phyloP scores from a whole-genome alignment of 1,284 basidiomycete genomes.

The Takashimella tepidaria region DNA sequence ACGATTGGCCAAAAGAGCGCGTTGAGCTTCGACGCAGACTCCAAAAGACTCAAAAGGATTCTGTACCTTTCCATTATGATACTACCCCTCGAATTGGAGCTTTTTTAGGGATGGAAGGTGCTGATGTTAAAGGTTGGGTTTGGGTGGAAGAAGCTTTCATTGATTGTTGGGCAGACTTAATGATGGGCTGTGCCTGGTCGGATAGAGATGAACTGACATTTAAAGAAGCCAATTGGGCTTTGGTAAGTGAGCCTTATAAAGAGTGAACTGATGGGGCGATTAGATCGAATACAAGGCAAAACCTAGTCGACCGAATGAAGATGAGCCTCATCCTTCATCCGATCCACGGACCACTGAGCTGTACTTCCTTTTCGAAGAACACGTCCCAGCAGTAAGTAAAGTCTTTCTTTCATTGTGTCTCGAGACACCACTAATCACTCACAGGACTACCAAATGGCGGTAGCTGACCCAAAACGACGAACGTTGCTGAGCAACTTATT shows the following conservation, averaged over 20 bases:
- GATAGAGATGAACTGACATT: conserved; percentile 68
- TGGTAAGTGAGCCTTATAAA: conserved; percentile 56
- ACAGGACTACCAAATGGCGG: conserved; percentile 70
- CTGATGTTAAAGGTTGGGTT: conserved; percentile 56
- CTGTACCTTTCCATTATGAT: conserved; percentile 78
- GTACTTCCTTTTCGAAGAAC: conserved; percentile 78
- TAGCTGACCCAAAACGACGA: conserved; percentile 53
- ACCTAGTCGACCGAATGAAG: conserved; percentile 22
- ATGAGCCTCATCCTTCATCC: conserved; percentile 19
- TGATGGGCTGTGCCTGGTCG: conserved; percentile 74
- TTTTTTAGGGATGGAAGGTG: conserved; percentile 25
- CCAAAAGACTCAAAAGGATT: conserved; percentile 71
- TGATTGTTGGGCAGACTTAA: conserved; percentile 77
- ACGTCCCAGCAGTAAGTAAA: conserved; percentile 56
- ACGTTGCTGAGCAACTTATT: conserved; percentile 43
- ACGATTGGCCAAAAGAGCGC: conserved; percentile 65
- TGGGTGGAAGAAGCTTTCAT: conserved; percentile 78
- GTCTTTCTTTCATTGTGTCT: not conserved
- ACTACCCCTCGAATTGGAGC: conserved; percentile 63
- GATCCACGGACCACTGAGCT: conserved; percentile 58
- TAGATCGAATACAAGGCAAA: conserved; percentile 76
- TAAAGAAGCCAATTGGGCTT: conserved; percentile 81
- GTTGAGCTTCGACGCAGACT: conserved; percentile 68
- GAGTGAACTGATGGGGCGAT: conserved; percentile 2
- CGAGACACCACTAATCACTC: not conserved